A percentile compares a stretch with the other conserved stretches of the same genome.
These are phyloP conservation scores for Xylariales sp. DNA, from an alignment of 2,329 filamentous ascomycete genomes.

Conservation along the genomic window DNA sequence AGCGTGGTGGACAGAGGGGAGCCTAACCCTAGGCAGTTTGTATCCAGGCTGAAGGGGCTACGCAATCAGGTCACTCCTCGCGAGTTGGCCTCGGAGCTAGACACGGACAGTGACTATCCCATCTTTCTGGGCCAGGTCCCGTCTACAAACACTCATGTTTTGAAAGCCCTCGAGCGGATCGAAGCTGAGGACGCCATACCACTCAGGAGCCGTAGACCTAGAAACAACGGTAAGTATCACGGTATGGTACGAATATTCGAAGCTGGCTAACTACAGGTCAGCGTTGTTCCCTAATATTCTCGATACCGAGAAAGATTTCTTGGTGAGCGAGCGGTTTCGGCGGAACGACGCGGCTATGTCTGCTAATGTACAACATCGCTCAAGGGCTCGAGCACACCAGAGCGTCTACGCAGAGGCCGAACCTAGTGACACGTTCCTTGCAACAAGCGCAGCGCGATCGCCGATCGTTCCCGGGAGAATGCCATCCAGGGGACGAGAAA, in stretches of 20 bases:
- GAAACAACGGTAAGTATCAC: neutral
- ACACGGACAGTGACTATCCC: neutral
- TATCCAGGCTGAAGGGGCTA: conserved; percentile 25
- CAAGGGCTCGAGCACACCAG: too few species aligned
- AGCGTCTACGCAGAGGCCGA: neutral
- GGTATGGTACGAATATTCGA: neutral
- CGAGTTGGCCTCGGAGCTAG: neutral
- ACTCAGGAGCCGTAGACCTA: too few species aligned
- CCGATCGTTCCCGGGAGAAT: neutral
- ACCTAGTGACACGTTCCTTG: neutral
- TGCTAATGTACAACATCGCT: too few species aligned
- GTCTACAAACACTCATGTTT: neutral
- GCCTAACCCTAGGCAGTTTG: conserved; percentile 24
- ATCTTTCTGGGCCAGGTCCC: conserved; percentile 4
- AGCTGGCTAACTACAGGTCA: conserved; percentile 1
- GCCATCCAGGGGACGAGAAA: neutral
- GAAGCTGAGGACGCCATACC: too few species aligned
- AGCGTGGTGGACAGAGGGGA: conserved; percentile 36
- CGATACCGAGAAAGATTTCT: conserved; percentile 20
- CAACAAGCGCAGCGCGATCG: neutral
- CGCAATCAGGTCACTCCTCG: conserved; percentile 7
- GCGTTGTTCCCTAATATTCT: conserved; percentile 17
- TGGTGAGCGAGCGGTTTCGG: conserved; percentile 21
- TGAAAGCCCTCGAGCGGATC: neutral
- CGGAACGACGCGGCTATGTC: conserved; percentile 11